phyloP scores from a whole-genome alignment of 1,139 yeast species.

The Magnusiomyces sp. region DNA sequence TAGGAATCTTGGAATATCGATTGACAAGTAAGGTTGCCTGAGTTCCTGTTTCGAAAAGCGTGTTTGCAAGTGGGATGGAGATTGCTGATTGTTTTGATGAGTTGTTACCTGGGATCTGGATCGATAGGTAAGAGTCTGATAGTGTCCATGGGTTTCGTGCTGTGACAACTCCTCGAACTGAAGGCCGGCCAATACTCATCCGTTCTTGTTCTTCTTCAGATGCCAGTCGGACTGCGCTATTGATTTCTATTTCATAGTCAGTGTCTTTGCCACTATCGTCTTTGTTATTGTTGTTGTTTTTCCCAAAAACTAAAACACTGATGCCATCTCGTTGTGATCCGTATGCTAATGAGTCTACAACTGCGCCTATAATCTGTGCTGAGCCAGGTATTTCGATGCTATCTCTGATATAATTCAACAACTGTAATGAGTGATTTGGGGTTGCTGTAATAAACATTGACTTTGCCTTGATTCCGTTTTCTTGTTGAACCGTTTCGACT shows the following conservation, averaged over 20 bases:
- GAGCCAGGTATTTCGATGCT: no score
- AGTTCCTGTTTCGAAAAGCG: conserved; percentile 28
- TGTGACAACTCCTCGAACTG: conserved; percentile 15
- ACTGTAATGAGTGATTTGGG: not conserved
- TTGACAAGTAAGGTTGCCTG: conserved; percentile 22
- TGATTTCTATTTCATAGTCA: not conserved
- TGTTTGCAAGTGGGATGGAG: conserved; percentile 29
- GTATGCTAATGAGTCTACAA: conserved; percentile 28
- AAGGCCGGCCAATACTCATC: conserved; percentile 3
- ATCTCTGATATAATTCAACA: not conserved
- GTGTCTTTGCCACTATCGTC: conserved; percentile 2
- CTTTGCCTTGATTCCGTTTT: no score
- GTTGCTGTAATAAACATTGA: not conserved
- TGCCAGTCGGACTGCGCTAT: not conserved
- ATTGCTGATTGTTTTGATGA: conserved; percentile 13
- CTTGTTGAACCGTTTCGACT: no score
- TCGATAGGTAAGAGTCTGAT: conserved; percentile 20
- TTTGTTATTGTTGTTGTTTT: no score
- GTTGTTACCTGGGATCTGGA: conserved; percentile 9
- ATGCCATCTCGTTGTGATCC: conserved; percentile 29
- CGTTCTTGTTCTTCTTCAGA: conserved; percentile 7
- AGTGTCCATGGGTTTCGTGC: conserved; percentile 26
- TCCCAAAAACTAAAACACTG: conserved; percentile 23
- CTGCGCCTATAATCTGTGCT: conserved; percentile 21
- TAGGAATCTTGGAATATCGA: conserved; percentile 10